Evolutionary conservation across 805 yeast species (phyloP), one percentile per base, ranked within the genome.

Genomic region (Candida sphagnicola): DNA sequence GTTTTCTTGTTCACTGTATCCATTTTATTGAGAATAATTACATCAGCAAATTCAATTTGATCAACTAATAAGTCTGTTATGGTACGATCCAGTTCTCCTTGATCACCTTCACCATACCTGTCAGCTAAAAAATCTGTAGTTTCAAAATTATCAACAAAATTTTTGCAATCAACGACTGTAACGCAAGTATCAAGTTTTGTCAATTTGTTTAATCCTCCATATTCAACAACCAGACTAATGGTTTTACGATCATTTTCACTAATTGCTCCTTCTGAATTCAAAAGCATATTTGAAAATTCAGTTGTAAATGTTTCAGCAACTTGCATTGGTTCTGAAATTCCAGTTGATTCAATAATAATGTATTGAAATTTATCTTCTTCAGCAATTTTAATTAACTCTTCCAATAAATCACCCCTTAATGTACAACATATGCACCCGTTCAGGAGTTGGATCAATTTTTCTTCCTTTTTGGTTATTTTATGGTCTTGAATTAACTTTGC

Each of bases 401-500:
- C 75, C 13, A 71, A 49, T 36, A 71, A 49, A 45, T 71, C 75
- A 5, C 74, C 74, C 36, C 76, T 55, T 31, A 71, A 56, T 1
- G 75, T 70, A 44, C 76, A 71, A 40, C 76, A 71, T 21, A 71
- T 71, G 42, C 76, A 71, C 4, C 76, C 76, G 41, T 71, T 71
- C 43, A 70, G 75, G 16, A 71, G 48, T 42, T 70, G 74, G 25
- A 71, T 61, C 32, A 71, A 45, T 40, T 70, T 68, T 43, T 71
- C 75, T 40, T 70, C 61, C 36, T 57, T 66, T 37, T 63, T 56
- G 16, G 64, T 59, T 17, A 68, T 65, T 29, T 57, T 63, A 48
- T 70, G 73, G 34, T 61, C 49, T 34, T 57, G 52, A 19, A 71
- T 57, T 18, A 71, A 49, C 3, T 62, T 52, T 2, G 74, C 74